These are phyloP conservation scores for Cyclotella distinguenda DNA, from an alignment of 108 stramenopile species.

Conservation along the genomic window DNA sequence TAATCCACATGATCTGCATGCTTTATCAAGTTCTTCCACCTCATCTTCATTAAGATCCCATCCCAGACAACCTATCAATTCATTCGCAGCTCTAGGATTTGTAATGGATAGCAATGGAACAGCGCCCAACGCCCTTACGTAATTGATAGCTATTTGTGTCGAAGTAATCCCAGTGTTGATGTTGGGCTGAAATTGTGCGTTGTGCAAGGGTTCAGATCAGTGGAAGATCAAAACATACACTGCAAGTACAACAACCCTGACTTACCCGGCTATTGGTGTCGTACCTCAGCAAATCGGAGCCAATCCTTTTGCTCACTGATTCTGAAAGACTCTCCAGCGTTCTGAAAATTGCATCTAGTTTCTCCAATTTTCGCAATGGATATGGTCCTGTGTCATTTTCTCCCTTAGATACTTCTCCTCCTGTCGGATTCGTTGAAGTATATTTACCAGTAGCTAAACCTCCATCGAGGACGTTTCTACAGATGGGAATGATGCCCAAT, in stretches of 20 bases:
- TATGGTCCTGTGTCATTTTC: constrained; percentile 55
- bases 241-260: neutral
- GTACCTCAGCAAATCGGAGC: constrained; percentile 31
- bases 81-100: constrained; percentile 65
- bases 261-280: constrained; percentile 25
- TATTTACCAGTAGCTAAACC: constrained; percentile 79
- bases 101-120: constrained; percentile 81
- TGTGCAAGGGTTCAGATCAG: too few species aligned
- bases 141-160: constrained; percentile 84
- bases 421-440: constrained; percentile 80
- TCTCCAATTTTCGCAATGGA: constrained; percentile 63
- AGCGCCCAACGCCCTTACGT: constrained; percentile 81
- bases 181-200: too few species aligned
- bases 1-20: constrained; percentile 46
- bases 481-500: constrained; percentile 74
- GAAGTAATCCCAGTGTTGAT: constrained; percentile 81
- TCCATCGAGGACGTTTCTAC: constrained; percentile 69
- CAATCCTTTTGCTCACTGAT: constrained; percentile 56
- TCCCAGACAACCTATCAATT: constrained; percentile 76
- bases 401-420: constrained; percentile 57
- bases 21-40: constrained; percentile 74
- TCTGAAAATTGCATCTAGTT: constrained; percentile 65
- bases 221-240: neutral
- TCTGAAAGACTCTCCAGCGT: constrained; percentile 59
- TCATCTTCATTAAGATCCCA: constrained; percentile 83